Percentiles rank a stretch among this genome's conserved stretches.
phyloP scores from a whole-genome alignment of 1,284 basidiomycete genomes.

The Inonotus hispidus region DNA sequence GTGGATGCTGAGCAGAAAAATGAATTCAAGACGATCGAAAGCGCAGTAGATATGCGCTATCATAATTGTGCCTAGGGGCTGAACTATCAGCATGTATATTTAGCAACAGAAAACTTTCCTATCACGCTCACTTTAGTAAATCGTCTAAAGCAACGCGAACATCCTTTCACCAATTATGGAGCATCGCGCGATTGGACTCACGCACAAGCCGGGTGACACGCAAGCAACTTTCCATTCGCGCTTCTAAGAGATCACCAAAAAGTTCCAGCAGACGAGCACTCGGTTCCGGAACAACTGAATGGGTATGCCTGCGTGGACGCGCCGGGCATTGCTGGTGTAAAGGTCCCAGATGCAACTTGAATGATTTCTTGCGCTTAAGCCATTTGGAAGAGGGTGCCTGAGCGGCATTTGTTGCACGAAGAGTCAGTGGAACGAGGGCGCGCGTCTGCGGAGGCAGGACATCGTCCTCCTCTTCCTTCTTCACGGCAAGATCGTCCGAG shows the following conservation, averaged over 20 bases:
- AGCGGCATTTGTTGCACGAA: conserved; percentile 20
- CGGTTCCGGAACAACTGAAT: conserved; percentile 28
- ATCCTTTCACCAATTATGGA: conserved; percentile 5
- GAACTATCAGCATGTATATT: neutral
- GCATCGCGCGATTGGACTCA: conserved; percentile 36
- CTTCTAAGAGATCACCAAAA: conserved; percentile 66
- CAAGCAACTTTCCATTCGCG: conserved; percentile 68
- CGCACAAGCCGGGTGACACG: conserved; percentile 55
- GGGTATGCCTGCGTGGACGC: conserved; percentile 18
- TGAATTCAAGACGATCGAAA: neutral
- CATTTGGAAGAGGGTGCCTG: conserved; percentile 32
- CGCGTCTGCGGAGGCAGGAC: neutral
- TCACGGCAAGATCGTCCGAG: neutral
- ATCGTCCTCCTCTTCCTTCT: conserved; percentile 15
- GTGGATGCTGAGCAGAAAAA: neutral
- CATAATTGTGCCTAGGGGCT: neutral
- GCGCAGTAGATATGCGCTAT: neutral
- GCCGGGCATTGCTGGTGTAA: conserved; percentile 29
- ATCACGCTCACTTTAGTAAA: neutral
- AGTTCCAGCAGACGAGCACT: conserved; percentile 54
- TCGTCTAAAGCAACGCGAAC: neutral
- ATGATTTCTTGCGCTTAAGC: conserved; percentile 42
- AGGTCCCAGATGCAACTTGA: conserved; percentile 42
- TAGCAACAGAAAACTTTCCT: neutral
- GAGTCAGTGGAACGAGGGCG: conserved; percentile 10